A percentile compares a stretch with the other conserved stretches of the same genome.
Conservation (phyloP, 2,329 filamentous ascomycete genomes). For the Fusarium sp. region DNA sequence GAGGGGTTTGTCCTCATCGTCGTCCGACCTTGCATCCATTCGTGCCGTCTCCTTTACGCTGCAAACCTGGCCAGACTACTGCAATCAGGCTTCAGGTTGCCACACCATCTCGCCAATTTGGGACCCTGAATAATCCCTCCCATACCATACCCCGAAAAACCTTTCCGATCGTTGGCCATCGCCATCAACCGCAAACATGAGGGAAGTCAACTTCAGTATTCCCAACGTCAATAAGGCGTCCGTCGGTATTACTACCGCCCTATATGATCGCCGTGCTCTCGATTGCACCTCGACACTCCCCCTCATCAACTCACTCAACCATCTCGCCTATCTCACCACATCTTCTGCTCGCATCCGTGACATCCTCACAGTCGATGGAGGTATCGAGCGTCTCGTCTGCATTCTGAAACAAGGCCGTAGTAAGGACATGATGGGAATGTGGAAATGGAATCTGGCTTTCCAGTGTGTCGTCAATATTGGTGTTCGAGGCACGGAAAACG, state of each 20-base stretch:
- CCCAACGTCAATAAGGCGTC: slow-evolving; percentile 99
- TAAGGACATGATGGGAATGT: slow-evolving; percentile 99
- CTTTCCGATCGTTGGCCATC: slow-evolving; percentile 32
- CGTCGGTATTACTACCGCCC: slow-evolving; percentile 96
- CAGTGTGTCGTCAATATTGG: slow-evolving; percentile 99
- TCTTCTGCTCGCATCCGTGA: slow-evolving; percentile 97
- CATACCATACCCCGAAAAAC: slow-evolving; percentile 21
- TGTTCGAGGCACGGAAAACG: slow-evolving; percentile 92
- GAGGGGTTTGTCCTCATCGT: slow-evolving; percentile 42
- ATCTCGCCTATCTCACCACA: slow-evolving; percentile 97
- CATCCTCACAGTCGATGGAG: slow-evolving; percentile 98
- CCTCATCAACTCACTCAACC: slow-evolving; percentile 98
- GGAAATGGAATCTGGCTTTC: slow-evolving; percentile 99
- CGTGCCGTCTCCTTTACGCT: slow-evolving; percentile 11
- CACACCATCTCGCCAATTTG: slow-evolving; percentile 41
- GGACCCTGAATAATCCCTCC: slow-evolving; percentile 43
- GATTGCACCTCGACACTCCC: slow-evolving; percentile 98
- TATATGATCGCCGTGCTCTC: slow-evolving; percentile 96
- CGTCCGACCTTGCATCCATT: slow-evolving; percentile 19
- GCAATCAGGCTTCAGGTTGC: slow-evolving; percentile 38
- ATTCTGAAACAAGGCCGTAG: slow-evolving; percentile 97
- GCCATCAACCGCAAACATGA: slow-evolving; percentile 74
- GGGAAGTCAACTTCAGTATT: slow-evolving; percentile 99
- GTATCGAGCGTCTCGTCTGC: slow-evolving; percentile 94
- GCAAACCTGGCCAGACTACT: slow-evolving; percentile 35